Conservation (phyloP, 106 monocot genomes). For the Acanthochlamys bracteata region DNA sequence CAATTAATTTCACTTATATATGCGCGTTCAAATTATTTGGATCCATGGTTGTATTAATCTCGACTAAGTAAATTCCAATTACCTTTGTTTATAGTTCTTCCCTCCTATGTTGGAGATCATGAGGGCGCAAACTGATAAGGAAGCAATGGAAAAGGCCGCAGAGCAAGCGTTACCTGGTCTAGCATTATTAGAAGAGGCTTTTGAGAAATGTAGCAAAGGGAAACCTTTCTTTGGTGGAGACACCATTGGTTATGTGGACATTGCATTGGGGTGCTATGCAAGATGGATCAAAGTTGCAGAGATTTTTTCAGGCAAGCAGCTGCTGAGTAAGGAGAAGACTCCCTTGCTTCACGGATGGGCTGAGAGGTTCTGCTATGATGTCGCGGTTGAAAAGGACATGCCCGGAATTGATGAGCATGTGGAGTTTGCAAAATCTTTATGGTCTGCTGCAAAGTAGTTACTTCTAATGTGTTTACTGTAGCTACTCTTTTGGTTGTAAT, state of each 20-base stretch:
- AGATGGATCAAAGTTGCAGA: neutral
- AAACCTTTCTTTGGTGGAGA: conserved; percentile 6
- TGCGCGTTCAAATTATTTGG: too few relatives aligned
- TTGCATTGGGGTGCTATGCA: neutral
- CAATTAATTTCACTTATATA: too few relatives aligned
- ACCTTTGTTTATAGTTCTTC: neutral
- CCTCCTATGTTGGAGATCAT: neutral
- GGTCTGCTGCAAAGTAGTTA: too few relatives aligned
- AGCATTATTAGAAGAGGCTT: conserved; percentile 1
- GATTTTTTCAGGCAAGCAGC: neutral
- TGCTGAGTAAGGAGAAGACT: neutral
- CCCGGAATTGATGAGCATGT: neutral
- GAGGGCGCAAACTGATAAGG: neutral
- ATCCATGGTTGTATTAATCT: too few relatives aligned
- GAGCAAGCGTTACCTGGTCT: neutral
- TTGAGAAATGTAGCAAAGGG: conserved; percentile 5
- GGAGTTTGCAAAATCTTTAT: conserved; percentile 1
- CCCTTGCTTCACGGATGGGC: conserved; percentile 1
- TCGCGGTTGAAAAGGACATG: neutral
- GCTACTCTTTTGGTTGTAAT: too few relatives aligned
- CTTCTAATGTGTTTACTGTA: too few relatives aligned
- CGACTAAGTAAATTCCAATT: too few relatives aligned
- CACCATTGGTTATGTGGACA: conserved; percentile 1
- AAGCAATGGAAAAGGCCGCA: neutral
- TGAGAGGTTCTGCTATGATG: neutral